Evolutionary conservation across 768 basidiomycete species (phyloP), one percentile per base, ranked within the genome.

Genomic region (Suillus placidus): DNA sequence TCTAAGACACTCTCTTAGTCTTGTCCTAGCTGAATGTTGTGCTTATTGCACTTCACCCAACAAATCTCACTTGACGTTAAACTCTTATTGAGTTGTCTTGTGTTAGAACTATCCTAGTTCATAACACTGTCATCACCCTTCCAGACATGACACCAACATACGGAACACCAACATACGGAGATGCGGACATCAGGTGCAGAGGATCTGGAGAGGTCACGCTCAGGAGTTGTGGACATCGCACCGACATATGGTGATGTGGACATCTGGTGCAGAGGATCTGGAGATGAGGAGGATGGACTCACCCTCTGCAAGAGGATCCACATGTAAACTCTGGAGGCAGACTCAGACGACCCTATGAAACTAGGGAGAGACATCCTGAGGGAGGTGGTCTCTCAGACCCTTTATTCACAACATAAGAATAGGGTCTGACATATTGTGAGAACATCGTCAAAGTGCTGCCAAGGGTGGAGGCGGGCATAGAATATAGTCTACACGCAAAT

Each of bases 221-320:
- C 45, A n/a, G n/a, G n/a, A n/a, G n/a, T n/a, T n/a, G n/a, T 1
- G 20, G 20, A 45, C 20, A 45, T 45, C 20, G 20, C 43, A 45
- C 20, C 45, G 0, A 47, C 45, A 47, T n/a, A n/a, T n/a, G n/a
- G n/a, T n/a, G n/a, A n/a, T n/a, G n/a, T n/a, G 20, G 6, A 23
- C 45, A 23, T 47, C n/a, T 12, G 1, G 1, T 47, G 45, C 10
- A 10, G 45, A 47, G 45, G n/a, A 47, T 23, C 45, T 47, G n/a
- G 45, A 47, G 45, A 47, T 47, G n/a, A 47, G n/a, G 45, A 47
- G 45, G 45, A 47, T 47, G 45, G n/a, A 47, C n/a, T 47, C n/a
- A n/a, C n/a, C n/a, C n/a, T n/a, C n/a, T n/a, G n/a, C n/a, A n/a
- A 23, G 49, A 51, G 23, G 49, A 3, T 49, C 47, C 23, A 26